Conservation (phyloP, 345 rosid species). For the Salix caprea region DNA sequence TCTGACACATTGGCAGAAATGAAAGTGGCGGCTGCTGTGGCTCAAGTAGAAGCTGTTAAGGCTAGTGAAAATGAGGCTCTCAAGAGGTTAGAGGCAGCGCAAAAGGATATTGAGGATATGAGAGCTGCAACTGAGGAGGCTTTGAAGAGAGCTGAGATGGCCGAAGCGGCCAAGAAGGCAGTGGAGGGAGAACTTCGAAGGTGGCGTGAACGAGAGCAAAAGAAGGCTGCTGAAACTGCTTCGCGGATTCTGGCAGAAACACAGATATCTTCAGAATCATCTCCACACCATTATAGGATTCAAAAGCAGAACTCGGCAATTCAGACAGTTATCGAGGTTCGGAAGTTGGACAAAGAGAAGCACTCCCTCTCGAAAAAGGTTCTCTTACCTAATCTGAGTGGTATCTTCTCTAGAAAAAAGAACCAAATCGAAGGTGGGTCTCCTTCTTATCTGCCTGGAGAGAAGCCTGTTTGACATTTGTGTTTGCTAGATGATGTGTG, state of each 20-base stretch:
- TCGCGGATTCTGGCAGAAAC: constrained; percentile 71
- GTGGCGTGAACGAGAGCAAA: constrained; percentile 88
- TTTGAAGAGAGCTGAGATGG: constrained; percentile 85
- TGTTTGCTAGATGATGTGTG: constrained; percentile 15
- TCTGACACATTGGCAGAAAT: constrained; percentile 71
- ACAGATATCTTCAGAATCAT: constrained; percentile 50
- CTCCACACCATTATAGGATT: constrained; percentile 54
- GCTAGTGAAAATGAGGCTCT: constrained; percentile 86
- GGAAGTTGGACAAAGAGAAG: constrained; percentile 61
- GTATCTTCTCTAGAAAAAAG: constrained; percentile 71
- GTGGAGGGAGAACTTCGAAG: constrained; percentile 90
- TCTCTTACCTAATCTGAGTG: constrained; percentile 56
- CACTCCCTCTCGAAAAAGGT: constrained; percentile 55
- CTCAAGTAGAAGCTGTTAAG: constrained; percentile 90
- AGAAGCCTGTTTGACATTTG: constrained; percentile 46
- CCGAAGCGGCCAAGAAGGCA: constrained; percentile 87
- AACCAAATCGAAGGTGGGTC: constrained; percentile 82
- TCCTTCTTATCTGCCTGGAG: constrained; percentile 73
- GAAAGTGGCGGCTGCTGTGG: constrained; percentile 94
- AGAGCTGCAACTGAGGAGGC: constrained; percentile 62
- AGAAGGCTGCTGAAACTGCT: constrained; percentile 79
- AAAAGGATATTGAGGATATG: constrained; percentile 74
- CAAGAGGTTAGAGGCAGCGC: constrained; percentile 64
- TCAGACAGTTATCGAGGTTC: constrained; percentile 27
- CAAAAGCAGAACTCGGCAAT: constrained; percentile 46